Base-by-base conservation (phyloP, 2,329 filamentous ascomycete species). In the Pseudogymnoascus sp. region DNA sequence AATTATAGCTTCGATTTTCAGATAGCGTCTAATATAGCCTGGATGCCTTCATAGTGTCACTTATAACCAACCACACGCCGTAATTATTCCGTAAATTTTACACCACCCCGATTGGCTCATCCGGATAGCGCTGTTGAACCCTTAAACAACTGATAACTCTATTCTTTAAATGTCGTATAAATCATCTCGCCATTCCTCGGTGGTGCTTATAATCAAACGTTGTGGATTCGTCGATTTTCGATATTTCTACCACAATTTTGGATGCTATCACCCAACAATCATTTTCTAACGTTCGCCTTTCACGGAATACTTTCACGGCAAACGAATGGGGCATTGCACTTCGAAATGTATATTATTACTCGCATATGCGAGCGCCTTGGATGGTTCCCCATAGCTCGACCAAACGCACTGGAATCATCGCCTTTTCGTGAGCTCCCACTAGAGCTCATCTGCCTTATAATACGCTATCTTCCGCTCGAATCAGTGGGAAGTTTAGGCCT, bases 401-500 rank as follows among this genome's bases (percentile, higher is more conserved):
- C 63, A n/a, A 16, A 29, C 3, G 29, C 39, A 21, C 45, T 39
- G 29, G 35, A 62, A 38, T 26, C 19, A 2, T 60, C 62, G n/a
- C 59, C 61, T 8, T 26, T 66, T 43, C 16, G 21, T 10, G 62
- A 61, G 16, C 65, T 66, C 62, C 65, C 63, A 61, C 38, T 26
- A 39, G 65, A 65, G 8, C 62, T 65, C 16, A 62, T 63, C 16
- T 45, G 60, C 60, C 65, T 26, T 21, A 65, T 63, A 60, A 14
- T 49, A 52, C 60, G 58, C 41, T 62, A 61, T 61, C 60, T 65
- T 4, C 60, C 62, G 1, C 33, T 37, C 19, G 61, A 59, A 63
- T 63, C 65, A 60, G 38, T 31, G 29, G 63, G 43, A 19, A 62
- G 59, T 31, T 61, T 66, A 29, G 43, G 38, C 21, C 11, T 66